phyloP scores from a whole-genome alignment of 345 rosid species.

The Euphorbia pulcherrima region DNA sequence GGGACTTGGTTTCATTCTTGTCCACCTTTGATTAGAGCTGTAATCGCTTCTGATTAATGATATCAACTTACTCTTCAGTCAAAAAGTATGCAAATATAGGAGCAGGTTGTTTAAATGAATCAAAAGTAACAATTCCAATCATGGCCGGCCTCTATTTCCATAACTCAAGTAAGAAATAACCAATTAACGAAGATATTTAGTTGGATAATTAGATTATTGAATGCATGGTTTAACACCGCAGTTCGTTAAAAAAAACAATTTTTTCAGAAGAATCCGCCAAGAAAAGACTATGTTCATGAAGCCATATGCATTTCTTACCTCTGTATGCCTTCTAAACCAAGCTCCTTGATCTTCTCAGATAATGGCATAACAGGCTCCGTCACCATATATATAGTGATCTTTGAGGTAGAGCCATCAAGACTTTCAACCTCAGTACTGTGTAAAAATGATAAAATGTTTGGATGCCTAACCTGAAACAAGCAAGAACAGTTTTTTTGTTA shows the following conservation, averaged over 20 bases:
- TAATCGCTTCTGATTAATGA: no score
- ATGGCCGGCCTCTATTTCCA: not conserved
- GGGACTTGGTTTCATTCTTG: no score
- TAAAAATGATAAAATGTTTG: constrained; percentile 85
- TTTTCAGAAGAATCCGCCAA: not conserved
- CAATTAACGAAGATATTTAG: not conserved
- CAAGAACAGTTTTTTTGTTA: constrained; percentile 6
- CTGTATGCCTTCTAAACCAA: constrained; percentile 79
- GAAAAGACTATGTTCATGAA: no score
- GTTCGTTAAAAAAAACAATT: no score
- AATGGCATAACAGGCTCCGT: constrained; percentile 98
- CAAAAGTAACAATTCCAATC: not conserved
- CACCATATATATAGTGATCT: constrained; percentile 79
- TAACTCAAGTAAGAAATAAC: not conserved
- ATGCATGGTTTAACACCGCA: not conserved
- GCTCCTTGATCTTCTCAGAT: constrained; percentile 92
- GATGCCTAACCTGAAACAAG: constrained; percentile 83
- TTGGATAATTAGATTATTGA: not conserved
- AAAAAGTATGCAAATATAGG: not conserved
- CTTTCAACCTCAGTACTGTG: constrained; percentile 91
- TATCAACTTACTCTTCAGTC: no score
- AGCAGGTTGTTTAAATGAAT: not conserved
- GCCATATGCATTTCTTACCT: constrained; percentile 41
- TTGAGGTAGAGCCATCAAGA: constrained; percentile 62
- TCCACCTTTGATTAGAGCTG: no score